A percentile compares a stretch with the other conserved stretches of the same genome.
Conservation (phyloP, 2,329 filamentous ascomycete genomes). For the Penicillium thymicola region DNA sequence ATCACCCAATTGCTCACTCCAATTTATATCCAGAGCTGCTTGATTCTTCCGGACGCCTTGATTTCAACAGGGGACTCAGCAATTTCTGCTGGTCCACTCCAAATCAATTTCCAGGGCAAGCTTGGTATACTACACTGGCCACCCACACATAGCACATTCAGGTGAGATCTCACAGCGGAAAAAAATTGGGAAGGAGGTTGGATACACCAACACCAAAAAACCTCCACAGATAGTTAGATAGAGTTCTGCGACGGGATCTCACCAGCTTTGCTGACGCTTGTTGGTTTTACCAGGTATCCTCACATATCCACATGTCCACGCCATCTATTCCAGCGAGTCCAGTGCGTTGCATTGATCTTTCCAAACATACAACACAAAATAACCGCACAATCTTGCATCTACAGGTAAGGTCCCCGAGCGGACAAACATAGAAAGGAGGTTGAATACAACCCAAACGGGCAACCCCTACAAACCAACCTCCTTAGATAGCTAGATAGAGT, state of each 20-base stretch:
- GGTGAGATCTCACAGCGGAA: background rate
- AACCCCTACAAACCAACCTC: background rate
- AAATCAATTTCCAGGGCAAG: too few relatives aligned
- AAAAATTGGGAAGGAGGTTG: background rate
- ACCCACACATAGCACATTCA: background rate
- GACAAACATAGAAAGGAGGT: background rate
- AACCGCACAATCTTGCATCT: background rate
- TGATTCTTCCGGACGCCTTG: too few relatives aligned
- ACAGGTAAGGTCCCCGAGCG: background rate
- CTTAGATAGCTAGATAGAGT: background rate
- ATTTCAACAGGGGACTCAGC: too few relatives aligned
- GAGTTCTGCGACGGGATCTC: too few relatives aligned
- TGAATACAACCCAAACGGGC: background rate
- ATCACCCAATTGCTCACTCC: too few relatives aligned
- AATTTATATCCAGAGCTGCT: too few relatives aligned
- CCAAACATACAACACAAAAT: background rate
- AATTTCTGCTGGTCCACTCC: too few relatives aligned
- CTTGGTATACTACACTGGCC: too few relatives aligned
- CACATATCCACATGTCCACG: background rate
- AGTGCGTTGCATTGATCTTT: background rate
- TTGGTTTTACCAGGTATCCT: too few relatives aligned
- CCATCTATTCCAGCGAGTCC: too few relatives aligned
- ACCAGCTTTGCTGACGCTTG: too few relatives aligned
- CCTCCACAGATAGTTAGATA: background rate
- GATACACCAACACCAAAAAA: background rate